Evolutionary conservation across 345 rosid genomes (phyloP), one percentile per base, ranked within the genome.

Genomic region (Syzygium grande): DNA sequence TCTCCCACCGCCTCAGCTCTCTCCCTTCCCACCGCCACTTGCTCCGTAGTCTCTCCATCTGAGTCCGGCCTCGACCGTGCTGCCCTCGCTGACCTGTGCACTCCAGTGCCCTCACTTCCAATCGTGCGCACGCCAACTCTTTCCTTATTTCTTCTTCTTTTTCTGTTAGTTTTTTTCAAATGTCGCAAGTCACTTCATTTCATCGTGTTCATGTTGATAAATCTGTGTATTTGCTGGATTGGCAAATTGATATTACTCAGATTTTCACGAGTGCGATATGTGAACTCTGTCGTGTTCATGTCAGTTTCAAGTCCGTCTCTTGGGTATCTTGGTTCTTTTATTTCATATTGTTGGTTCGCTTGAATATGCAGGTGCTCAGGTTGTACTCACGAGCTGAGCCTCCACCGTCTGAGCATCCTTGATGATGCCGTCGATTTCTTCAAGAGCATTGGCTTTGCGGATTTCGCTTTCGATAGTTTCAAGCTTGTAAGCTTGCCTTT

Each of bases 391-490:
- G 98, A 96, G 93, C 89, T 94, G 87, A 91, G 94, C 93, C 98
- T 96, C 89, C 93, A 95, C 63, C 98, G 94, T 88, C 99, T 98
- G 27, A 2, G 86, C 73, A 90, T 94, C 27, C 94, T 96, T 27
- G 94, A 95, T 11, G 99, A 96, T 91, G 99, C 97, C 86, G 87
- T 91, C 59, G 89, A 91, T 78, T 97, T 94, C 90, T 96, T 96
- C 89, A 91, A 93, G 88, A 89, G 91, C 61, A 84, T 92, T 38
- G 99, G 98, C 51, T 90, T 95, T 38, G 91, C 92, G 16, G 99
- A 96, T 90, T 97, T 97, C 94, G 93, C 96, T 85, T 97, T 96
- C 89, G 96, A 96, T 90, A 94, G 96, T 90, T 92, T 95, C 88
- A 92, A 95, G 91, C 90, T 96, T 94, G 99, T 97, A 88, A 89